A percentile compares a stretch with the other conserved stretches of the same genome.
Conservation (phyloP, 805 yeast genomes). For the Sugiyamaella qingdaonensis region DNA sequence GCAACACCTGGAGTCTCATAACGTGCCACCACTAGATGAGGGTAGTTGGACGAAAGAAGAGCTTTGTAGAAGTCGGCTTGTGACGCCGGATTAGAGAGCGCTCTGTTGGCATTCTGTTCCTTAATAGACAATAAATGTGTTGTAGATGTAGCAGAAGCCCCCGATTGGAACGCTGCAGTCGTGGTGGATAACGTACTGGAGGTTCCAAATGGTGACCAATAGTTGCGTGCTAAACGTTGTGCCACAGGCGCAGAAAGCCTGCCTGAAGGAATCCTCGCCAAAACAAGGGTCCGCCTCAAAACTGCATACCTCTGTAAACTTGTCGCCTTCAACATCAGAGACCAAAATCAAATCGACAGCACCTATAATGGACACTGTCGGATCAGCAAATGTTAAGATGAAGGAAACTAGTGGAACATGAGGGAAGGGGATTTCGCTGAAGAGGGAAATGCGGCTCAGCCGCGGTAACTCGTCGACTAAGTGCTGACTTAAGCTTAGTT, state of each 20-base stretch:
- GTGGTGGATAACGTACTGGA: background rate
- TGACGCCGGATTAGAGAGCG: conserved; percentile 57
- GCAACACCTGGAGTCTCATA: conserved; percentile 95
- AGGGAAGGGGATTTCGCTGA: background rate
- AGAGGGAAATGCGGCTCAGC: background rate
- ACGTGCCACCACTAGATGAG: conserved; percentile 93
- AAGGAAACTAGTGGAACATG: background rate
- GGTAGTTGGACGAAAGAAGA: conserved; percentile 75
- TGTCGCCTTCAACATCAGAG: background rate
- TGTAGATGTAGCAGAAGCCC: conserved; percentile 12
- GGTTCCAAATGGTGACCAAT: background rate
- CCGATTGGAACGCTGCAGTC: background rate
- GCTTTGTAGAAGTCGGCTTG: conserved; percentile 84
- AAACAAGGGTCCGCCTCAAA: too few relatives aligned
- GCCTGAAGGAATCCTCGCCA: too few relatives aligned
- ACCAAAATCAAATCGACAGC: too few relatives aligned
- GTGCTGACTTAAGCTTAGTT: too few relatives aligned
- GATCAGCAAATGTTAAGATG: background rate
- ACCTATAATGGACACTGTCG: background rate
- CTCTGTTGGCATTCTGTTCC: conserved; percentile 85
- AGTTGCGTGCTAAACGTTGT: background rate
- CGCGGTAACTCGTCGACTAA: too few relatives aligned
- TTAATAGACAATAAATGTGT: conserved; percentile 30
- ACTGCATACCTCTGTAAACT: background rate
- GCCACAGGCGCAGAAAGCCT: too few relatives aligned